Evolutionary conservation across 202 grass and related monocot species (phyloP), one percentile per base, ranked within the genome.

Genomic region (Miscanthus sacchariflorus): DNA sequence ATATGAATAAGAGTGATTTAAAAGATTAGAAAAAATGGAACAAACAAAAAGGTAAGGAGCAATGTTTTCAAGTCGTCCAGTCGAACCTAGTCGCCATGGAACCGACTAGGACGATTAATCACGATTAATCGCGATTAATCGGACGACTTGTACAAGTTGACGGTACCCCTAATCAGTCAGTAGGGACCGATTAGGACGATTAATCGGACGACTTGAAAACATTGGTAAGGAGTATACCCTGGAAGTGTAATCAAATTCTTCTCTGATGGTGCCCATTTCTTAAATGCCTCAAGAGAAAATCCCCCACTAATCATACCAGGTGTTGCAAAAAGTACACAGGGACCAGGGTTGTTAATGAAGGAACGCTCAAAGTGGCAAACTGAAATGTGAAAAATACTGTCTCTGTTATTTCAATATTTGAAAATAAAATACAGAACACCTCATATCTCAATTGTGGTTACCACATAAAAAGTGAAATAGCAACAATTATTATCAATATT

Each of bases 261-360:
- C 45, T 95, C 89, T 91, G 90, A 96, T 72, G 97, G 91, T 18
- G 97, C 97, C 97, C 97, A 99, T 78, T 91, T 95, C 82, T 99
- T 99, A 84, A 99, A 99, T 15, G 89, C 91, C 68, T 99, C 97
- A 81, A 99, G 92, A 25, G 97, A 99, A 93, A 99, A 99, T 85
- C 94, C 97, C 68, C 97, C 97, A 19, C 83, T 90, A 76, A 99
- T 93, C 97, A 99, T 99, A 88, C 96, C 96, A 81, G 96, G 94
- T 73, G 94, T 96, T 28, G 94, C 94, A 79, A 99, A 99, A 90
- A 99, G 96, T 87, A 99, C 88, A 84, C 96, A 96, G 12, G 96
- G 94, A 23, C 91, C 96, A 80, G 94, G 86, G 80, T 92, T 81
- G 36, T 99, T 95, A 45, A 99, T 87, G 88, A 96, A 90, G 42